These are phyloP conservation scores for Aspergillus alliaceus DNA, from an alignment of 2,329 filamentous ascomycete species.

Conservation along the genomic window DNA sequence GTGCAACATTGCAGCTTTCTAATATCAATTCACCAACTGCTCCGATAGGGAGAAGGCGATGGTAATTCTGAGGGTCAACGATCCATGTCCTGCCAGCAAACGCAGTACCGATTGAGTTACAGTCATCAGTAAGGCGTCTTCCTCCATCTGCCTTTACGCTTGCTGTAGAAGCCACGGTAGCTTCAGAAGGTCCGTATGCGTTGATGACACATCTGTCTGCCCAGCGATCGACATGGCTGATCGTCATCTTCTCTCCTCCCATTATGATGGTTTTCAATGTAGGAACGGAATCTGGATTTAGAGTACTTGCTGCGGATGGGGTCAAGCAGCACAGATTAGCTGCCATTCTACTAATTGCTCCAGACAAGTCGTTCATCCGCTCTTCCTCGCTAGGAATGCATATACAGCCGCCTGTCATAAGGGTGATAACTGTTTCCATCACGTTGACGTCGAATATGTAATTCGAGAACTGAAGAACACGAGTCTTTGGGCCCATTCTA, in stretches of 20 bases:
- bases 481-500: slow-evolving; percentile 51
- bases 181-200: slow-evolving; percentile 46
- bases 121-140: slow-evolving; percentile 28
- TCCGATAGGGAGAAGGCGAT: slow-evolving; percentile 44
- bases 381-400: slow-evolving; percentile 57
- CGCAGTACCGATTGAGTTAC: slow-evolving; percentile 36
- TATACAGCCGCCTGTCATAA: slow-evolving; percentile 59
- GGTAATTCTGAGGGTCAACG: slow-evolving; percentile 38
- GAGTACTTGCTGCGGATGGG: slow-evolving; percentile 55
- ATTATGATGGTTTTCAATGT: slow-evolving; percentile 45
- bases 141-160: slow-evolving; percentile 34
- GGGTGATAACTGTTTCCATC: slow-evolving; percentile 55
- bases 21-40: slow-evolving; percentile 49
- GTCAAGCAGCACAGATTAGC: slow-evolving; percentile 59
- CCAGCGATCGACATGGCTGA: slow-evolving; percentile 47
- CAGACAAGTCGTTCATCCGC: slow-evolving; percentile 51
- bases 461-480: slow-evolving; percentile 60
- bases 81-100: slow-evolving; percentile 39
- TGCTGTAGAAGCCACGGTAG: slow-evolving; percentile 34
- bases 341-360: slow-evolving; percentile 52
- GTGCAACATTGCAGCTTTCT: slow-evolving; percentile 47
- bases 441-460: slow-evolving; percentile 58
- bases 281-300: slow-evolving; percentile 47
- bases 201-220: slow-evolving; percentile 46
- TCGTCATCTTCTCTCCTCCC: slow-evolving; percentile 47